These are phyloP conservation scores for Pinguiococcus pyrenoidosus DNA, from an alignment of 108 stramenopile genomes.

Conservation along the genomic window DNA sequence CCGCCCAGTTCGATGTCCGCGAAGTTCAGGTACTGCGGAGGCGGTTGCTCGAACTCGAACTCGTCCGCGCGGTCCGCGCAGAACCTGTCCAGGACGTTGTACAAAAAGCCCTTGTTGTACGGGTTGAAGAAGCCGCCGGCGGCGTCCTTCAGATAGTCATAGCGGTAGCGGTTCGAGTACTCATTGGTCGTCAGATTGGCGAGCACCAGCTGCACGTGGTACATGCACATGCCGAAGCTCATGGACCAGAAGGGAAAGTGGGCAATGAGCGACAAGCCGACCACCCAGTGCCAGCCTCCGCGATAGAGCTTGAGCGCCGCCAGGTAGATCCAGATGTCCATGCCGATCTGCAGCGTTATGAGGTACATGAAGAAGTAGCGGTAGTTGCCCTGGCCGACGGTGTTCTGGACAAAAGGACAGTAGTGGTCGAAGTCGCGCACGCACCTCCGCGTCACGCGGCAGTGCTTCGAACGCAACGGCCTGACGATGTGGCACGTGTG, in stretches of 20 bases:
- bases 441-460: slow-evolving; percentile 62
- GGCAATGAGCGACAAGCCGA: neutral
- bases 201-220: slow-evolving; percentile 68
- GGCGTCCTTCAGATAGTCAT: slow-evolving; percentile 59
- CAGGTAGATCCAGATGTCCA: slow-evolving; percentile 33
- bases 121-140: slow-evolving; percentile 56
- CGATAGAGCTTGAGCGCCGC: slow-evolving; percentile 35
- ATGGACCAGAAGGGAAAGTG: too few species aligned
- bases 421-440: slow-evolving; percentile 93
- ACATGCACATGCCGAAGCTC: slow-evolving; percentile 49
- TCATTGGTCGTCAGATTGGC: slow-evolving; percentile 90
- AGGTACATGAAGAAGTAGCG: slow-evolving; percentile 72
- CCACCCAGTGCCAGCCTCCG: neutral
- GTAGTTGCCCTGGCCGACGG: slow-evolving; percentile 88
- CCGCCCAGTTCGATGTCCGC: too few species aligned
- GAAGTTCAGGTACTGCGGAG: too few species aligned
- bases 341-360: neutral
- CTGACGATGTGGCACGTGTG: slow-evolving; percentile 82
- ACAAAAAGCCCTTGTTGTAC: slow-evolving; percentile 55
- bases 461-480: slow-evolving; percentile 86
- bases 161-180: slow-evolving; percentile 56
- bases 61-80: too few species aligned
- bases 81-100: slow-evolving; percentile 37
- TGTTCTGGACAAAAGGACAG: slow-evolving; percentile 90
- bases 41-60: slow-evolving; percentile 2